Evolutionary conservation across 2,329 filamentous ascomycete genomes (phyloP).

Genomic region (Neonectria faginata): DNA sequence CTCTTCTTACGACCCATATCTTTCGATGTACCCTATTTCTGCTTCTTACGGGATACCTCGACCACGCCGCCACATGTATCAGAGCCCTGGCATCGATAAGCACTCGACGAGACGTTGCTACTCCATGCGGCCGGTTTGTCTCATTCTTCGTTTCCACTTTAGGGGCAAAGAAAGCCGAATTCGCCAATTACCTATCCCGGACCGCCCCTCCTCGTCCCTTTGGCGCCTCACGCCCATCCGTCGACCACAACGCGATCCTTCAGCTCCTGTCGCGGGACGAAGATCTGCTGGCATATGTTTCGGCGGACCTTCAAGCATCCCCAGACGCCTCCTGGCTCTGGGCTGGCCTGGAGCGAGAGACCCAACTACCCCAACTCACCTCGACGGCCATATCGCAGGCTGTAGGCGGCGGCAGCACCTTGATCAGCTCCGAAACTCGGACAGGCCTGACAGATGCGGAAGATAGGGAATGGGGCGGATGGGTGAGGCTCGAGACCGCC

Average conservation of each 20-base stretch:
- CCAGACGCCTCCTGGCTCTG: slow-evolving; percentile 86
- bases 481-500: slow-evolving; percentile 75
- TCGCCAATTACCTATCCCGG: slow-evolving; percentile 54
- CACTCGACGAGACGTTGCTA: slow-evolving; percentile 76
- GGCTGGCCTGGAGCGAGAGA: slow-evolving; percentile 69
- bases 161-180: slow-evolving; percentile 64
- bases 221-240: slow-evolving; percentile 45
- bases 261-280: slow-evolving; percentile 71
- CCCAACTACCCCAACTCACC: slow-evolving; percentile 45
- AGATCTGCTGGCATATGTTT: slow-evolving; percentile 87
- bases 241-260: slow-evolving; percentile 49
- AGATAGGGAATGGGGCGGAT: slow-evolving; percentile 80
- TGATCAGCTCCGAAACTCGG: slow-evolving; percentile 60
- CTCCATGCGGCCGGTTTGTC: slow-evolving; percentile 83
- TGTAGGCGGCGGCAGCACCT: slow-evolving; percentile 50
- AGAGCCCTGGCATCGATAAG: slow-evolving; percentile 78
- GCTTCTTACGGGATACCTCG: slow-evolving; percentile 78
- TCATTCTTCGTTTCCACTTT: slow-evolving; percentile 82
- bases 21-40: slow-evolving; percentile 89
- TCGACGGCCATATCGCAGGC: slow-evolving; percentile 30
- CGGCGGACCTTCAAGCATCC: slow-evolving; percentile 86
- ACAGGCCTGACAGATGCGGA: slow-evolving; percentile 68
- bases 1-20: slow-evolving; percentile 83
- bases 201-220: slow-evolving; percentile 49
- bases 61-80: slow-evolving; percentile 78